phyloP scores from a whole-genome alignment of 257 asterid genomes.

The Solanum arcanum region DNA sequence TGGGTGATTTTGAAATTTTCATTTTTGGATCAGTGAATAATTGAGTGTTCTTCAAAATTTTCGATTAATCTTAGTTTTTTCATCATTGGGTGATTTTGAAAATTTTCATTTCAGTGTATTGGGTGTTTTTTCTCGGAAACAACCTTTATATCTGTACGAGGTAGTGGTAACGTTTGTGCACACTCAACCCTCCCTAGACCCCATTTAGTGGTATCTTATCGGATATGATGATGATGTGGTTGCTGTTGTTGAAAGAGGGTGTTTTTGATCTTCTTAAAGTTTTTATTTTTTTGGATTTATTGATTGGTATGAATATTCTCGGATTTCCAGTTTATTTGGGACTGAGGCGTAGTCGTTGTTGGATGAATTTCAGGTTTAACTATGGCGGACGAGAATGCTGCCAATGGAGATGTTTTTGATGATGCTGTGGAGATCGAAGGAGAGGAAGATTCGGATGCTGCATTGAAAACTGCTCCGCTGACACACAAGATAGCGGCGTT shows the following conservation, averaged over 20 bases:
- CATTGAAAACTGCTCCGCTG: slow-evolving; percentile 19
- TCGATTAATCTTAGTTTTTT: not conserved
- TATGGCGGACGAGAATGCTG: slow-evolving; percentile 46
- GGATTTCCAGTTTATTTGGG: not conserved
- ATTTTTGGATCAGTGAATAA: not conserved
- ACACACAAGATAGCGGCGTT: slow-evolving; percentile 23
- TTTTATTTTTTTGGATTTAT: not conserved
- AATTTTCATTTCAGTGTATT: not conserved
- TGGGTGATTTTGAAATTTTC: not conserved
- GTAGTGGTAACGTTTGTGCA: not conserved
- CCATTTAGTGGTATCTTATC: not conserved
- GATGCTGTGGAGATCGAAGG: slow-evolving; percentile 34
- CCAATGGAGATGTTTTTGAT: slow-evolving; percentile 33
- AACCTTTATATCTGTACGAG: not conserved
- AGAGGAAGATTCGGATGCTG: slow-evolving; percentile 25
- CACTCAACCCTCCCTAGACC: not conserved
- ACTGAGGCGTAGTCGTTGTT: not conserved
- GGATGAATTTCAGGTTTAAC: not conserved
- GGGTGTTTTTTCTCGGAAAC: not conserved
- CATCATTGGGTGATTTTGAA: not conserved
- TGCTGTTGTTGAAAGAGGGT: not conserved
- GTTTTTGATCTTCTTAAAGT: not conserved
- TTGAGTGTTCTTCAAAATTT: not conserved
- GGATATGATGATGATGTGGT: not conserved
- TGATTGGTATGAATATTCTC: not conserved